Conservation (phyloP, 768 basidiomycete genomes). For the Gloeophyllum trabeum region DNA sequence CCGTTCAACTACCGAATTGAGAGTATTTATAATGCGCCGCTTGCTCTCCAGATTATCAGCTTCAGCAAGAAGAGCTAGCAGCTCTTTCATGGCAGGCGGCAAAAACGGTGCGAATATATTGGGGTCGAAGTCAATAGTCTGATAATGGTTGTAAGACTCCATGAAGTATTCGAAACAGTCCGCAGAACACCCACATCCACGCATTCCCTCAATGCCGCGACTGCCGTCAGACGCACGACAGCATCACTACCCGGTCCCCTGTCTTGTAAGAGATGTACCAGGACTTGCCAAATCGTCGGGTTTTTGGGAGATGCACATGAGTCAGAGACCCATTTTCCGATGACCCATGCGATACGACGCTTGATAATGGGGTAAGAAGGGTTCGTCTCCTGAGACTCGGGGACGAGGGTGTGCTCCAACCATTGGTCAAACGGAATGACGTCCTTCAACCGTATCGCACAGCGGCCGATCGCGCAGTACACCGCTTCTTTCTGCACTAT, state of each 20-base stretch:
- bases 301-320: conserved; percentile 48
- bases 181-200: conserved; percentile 54
- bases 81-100: conserved; percentile 42
- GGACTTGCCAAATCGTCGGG: conserved; percentile 65
- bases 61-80: conserved; percentile 63
- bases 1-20: conserved; percentile 59
- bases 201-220: conserved; percentile 69
- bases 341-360: conserved; percentile 89
- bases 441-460: conserved; percentile 49
- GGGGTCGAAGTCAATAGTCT: conserved; percentile 59
- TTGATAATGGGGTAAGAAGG: conserved; percentile 87
- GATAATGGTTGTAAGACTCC: background rate
- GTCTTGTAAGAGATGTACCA: conserved; percentile 66
- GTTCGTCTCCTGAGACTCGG: conserved; percentile 50
- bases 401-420: conserved; percentile 46
- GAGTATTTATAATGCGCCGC: conserved; percentile 52
- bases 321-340: conserved; percentile 82
- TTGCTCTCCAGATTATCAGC: conserved; percentile 71
- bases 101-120: conserved; percentile 62
- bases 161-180: conserved; percentile 1
- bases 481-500: conserved; percentile 77
- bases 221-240: conserved; percentile 82
- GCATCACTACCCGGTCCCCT: conserved; percentile 62
- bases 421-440: conserved; percentile 61
- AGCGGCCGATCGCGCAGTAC: conserved; percentile 85